Conservation (phyloP, 2,329 filamentous ascomycete species). For the Penicillium nordicum region DNA sequence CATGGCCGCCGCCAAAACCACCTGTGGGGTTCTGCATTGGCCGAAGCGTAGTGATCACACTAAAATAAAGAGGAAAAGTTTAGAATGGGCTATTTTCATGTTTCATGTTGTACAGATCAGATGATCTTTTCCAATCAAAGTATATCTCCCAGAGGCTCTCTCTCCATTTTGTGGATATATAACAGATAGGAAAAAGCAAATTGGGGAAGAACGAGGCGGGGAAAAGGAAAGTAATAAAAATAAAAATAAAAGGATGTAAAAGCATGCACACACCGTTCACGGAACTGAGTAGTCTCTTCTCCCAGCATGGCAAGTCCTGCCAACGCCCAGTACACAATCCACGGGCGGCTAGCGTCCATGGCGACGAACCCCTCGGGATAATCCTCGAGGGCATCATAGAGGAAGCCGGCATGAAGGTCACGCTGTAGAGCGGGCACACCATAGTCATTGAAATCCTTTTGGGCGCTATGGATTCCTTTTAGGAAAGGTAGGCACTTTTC, state of each 20-base stretch:
- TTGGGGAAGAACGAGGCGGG: neutral
- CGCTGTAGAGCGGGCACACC: constrained; percentile 74
- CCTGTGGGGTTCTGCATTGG: constrained; percentile 79
- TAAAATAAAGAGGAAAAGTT: constrained; percentile 23
- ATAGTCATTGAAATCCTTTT: constrained; percentile 61
- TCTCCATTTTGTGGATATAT: neutral
- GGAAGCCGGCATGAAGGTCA: constrained; percentile 50
- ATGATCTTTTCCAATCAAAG: constrained; percentile 2
- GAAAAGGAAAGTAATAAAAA: neutral
- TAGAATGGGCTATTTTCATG: neutral
- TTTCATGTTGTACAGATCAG: neutral
- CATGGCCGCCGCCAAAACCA: constrained; percentile 91
- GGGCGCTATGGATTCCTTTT: constrained; percentile 47
- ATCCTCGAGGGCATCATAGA: constrained; percentile 50
- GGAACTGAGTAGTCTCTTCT: constrained; percentile 65
- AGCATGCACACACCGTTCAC: constrained; percentile 49
- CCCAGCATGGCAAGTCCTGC: constrained; percentile 72
- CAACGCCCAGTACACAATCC: constrained; percentile 92
- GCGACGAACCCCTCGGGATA: constrained; percentile 69
- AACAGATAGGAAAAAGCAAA: constrained; percentile 1
- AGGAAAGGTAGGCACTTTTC: constrained; percentile 67
- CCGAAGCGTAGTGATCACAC: constrained; percentile 68
- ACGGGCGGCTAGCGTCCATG: constrained; percentile 84
- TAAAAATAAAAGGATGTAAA: constrained; percentile 2
- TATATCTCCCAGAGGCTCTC: neutral